Base-by-base conservation (phyloP, 2,329 filamentous ascomycete species). In the Claviceps purpurea region DNA sequence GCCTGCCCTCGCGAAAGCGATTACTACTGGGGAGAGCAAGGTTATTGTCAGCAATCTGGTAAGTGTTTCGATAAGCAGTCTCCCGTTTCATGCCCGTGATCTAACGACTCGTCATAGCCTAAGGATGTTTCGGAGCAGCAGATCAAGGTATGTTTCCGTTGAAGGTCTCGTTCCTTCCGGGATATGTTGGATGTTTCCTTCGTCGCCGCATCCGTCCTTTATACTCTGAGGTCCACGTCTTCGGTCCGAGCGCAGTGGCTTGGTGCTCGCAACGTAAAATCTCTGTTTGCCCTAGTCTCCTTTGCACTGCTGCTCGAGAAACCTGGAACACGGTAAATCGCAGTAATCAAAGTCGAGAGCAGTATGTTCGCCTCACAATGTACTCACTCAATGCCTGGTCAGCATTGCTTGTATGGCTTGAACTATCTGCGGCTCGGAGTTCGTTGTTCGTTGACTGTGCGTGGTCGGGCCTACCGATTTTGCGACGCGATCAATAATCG, bases 141-240 rank as follows among this genome's bases (percentile, higher is more conserved):
- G 84, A 94, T 98, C 77, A 97, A 98, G 93, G 93, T 98, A 98
- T 94, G 93, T 98, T 89, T 86, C 89, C 83, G 77, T 81, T 85
- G 77, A 84, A 84, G 83, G 80, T 66, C 70, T 73, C 68, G 71
- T 66, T 72, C 76, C 81, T 75, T 78, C 77, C 69, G 81, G 82
- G 81, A 77, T 84, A 82, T 78, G 73, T 78, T 85, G 81, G 82
- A 79, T 80, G 74, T 70, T 61, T 66, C 64, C 55, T 68, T 66
- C 62, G 60, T 68, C 66, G 68, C 65, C 62, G 61, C 62, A 59
- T 60, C 60, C 61, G 64, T 65, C 62, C 56, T 59, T 61, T 58
- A 26, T 48, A 37, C 18, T 50, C 13, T 48, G 53, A 52, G 56
- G 60, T 62, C 62, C 56, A 56, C 55, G 51, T 55, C 42, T 51